Conservation (phyloP, 257 asterid genomes). For the Solanum pimpinellifolium region DNA sequence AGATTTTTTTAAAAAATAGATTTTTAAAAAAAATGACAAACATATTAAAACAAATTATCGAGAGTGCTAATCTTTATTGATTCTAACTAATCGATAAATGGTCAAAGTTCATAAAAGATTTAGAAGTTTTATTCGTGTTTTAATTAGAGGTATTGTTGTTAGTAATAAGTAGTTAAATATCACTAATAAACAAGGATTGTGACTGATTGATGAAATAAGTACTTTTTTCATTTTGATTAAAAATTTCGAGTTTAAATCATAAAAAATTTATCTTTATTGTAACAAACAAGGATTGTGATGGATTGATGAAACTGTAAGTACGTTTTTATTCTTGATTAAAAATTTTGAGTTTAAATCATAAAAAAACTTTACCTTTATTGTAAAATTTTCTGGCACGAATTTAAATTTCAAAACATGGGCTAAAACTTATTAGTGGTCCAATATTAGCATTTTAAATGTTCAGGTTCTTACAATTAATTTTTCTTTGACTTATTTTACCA, state of each 20-base stretch:
- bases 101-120: no score
- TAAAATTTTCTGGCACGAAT: fast-evolving
- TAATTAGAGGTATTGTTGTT: not conserved
- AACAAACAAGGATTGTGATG: no score
- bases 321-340: fast-evolving
- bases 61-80: fast-evolving
- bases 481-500: not conserved
- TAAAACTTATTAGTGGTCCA: not conserved
- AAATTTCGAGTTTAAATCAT: no score
- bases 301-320: fast-evolving
- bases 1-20: no score
- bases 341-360: no score
- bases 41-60: fast-evolving
- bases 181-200: no score
- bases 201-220: no score
- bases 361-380: no score
- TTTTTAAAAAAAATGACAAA: not conserved
- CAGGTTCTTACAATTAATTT: not conserved
- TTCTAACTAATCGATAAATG: not conserved
- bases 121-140: not conserved
- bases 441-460: not conserved
- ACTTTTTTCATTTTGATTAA: no score
- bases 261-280: no score
- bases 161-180: not conserved
- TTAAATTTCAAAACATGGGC: not conserved